Evolutionary conservation across 2,329 filamentous ascomycete species (phyloP), one percentile per base, ranked within the genome.

Genomic region (Mycocentrospora acerina): DNA sequence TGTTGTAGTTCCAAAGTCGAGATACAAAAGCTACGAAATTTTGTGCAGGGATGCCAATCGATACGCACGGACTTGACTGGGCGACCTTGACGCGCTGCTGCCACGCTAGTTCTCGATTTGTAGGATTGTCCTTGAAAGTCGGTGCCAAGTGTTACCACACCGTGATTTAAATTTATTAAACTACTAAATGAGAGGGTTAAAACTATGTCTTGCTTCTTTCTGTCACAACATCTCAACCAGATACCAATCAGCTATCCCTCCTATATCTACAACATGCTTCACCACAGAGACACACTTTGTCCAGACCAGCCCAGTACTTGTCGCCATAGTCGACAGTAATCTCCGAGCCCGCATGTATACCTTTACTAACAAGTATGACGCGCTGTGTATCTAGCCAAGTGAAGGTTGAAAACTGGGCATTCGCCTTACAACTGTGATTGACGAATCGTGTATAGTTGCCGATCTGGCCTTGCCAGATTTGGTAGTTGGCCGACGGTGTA

Each of bases 381-480:
- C 76, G 66, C 58, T 81, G 76, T 4, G 70, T 72, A 15, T 78
- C 74, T 13, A 77, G 51, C 78, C 79, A 81, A n/a, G 70, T 69
- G 53, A 81, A 81, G 8, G 71, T 69, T 48, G 80, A 72, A 30
- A 78, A 80, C 51, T 80, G 77, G 35, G 73, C 72, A 46, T 81
- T 81, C 2, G 78, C 73, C 12, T 73, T 71, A 56, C 78, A 81
- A 29, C 76, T 80, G 51, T 81, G 74, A 53, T 81, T 81, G 27
- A 80, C 73, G 49, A 82, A 81, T 1, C 77, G 68, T 2, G 78
- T 81, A 47, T 76, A 79, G 51, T 81, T 81, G 3, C 78, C 76
- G 56, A 73, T 70, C 37, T 62, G 60, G 1, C 77, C 78, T 53
- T 82, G 78, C 69, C 72, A 81, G 37, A 81, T 80, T 53, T 82